A percentile compares a stretch with the other conserved stretches of the same genome.
Evolutionary conservation across 345 rosid species (phyloP).

Genomic region (Populus alba): DNA sequence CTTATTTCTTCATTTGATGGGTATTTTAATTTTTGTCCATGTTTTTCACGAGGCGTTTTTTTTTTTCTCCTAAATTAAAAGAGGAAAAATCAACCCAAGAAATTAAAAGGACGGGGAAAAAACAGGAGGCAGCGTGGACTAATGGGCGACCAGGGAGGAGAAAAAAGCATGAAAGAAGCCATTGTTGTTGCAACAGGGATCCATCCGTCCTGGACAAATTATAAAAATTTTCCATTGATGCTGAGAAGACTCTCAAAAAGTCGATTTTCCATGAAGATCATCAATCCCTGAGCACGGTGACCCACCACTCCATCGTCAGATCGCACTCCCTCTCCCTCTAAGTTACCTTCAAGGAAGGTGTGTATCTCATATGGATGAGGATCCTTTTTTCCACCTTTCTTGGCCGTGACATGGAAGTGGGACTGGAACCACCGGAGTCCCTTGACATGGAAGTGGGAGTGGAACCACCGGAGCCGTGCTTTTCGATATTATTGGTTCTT

Average conservation of each 20-base stretch:
- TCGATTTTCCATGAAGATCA: constrained; percentile 3
- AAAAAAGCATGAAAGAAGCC: background rate
- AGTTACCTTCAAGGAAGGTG: constrained; percentile 19
- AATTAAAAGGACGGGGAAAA: background rate
- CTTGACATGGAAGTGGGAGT: background rate
- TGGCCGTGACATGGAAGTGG: background rate
- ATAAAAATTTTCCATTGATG: background rate
- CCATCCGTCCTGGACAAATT: constrained; percentile 1
- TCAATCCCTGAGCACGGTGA: background rate
- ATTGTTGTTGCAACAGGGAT: background rate
- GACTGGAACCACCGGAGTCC: background rate
- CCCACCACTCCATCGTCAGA: background rate
- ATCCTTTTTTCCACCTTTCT: background rate
- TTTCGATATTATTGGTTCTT: background rate
- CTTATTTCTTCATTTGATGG: too few relatives aligned
- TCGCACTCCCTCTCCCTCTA: background rate
- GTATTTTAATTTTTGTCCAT: too few relatives aligned
- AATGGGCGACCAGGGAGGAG: background rate
- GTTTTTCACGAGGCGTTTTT: too few relatives aligned
- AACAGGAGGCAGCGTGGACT: background rate
- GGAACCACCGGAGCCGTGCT: too few relatives aligned
- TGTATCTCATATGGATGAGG: background rate
- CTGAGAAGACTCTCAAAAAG: constrained; percentile 16
- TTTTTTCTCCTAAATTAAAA: background rate
- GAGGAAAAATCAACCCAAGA: background rate